phyloP scores from a whole-genome alignment of 2,329 filamentous ascomycete species.

The Trichophyton verrucosum region DNA sequence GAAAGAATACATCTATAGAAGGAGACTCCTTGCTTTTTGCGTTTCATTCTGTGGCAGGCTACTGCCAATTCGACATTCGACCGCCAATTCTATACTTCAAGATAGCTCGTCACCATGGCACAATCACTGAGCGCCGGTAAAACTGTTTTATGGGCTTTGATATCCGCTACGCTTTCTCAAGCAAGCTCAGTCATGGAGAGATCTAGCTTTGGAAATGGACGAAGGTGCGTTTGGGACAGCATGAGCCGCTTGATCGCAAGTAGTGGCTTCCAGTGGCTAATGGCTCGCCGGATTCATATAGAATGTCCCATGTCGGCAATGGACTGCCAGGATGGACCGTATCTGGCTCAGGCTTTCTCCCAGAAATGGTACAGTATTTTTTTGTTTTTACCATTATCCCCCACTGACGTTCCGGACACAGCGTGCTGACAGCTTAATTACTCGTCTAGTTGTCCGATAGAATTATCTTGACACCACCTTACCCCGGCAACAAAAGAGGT shows the following conservation, averaged over 20 bases:
- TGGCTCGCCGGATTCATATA: slow-evolving; percentile 20
- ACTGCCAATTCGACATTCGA: background rate
- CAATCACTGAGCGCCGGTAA: slow-evolving; percentile 26
- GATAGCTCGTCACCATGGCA: slow-evolving; percentile 5
- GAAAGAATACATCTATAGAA: background rate
- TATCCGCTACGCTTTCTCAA: slow-evolving; percentile 40
- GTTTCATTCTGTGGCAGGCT: background rate
- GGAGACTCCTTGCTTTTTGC: background rate
- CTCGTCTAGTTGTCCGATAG: slow-evolving; percentile 61
- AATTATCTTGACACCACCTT: slow-evolving; percentile 77
- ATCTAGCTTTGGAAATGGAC: slow-evolving; percentile 64
- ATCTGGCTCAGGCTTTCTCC: slow-evolving; percentile 43
- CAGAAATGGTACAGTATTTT: slow-evolving; percentile 36
- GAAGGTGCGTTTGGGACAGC: slow-evolving; percentile 37
- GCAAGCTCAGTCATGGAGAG: slow-evolving; percentile 52
- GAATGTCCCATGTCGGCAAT: slow-evolving; percentile 47
- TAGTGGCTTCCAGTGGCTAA: background rate
- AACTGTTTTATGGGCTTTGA: slow-evolving; percentile 29
- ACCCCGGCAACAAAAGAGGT: slow-evolving; percentile 72
- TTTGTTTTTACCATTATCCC: background rate
- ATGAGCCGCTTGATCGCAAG: background rate
- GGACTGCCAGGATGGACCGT: slow-evolving; percentile 45
- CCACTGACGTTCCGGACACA: background rate
- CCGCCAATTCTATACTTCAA: background rate
- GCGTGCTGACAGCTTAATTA: background rate